Base-by-base conservation (phyloP, 257 asterid genomes). In the Primulina huaijiensis region DNA sequence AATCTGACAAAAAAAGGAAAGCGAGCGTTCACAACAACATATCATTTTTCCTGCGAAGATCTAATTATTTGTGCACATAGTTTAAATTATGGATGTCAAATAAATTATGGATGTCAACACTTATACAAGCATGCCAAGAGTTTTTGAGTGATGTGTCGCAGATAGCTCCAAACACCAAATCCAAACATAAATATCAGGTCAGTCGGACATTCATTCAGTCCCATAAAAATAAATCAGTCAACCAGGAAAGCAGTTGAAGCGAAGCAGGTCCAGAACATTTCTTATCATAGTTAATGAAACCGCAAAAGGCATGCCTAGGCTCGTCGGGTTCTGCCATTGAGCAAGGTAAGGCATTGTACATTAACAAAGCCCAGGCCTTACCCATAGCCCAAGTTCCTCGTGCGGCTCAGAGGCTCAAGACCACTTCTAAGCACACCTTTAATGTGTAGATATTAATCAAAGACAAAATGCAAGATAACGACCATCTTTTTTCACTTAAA, bases 41-140 rank as follows among this genome's bases (percentile, higher is more conserved):
- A 37, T 56, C 10, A 38, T 10, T 38, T 38, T 2, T 38, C 50
- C 16, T 38, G 3, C 16, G 16, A 10, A 38, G 11, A 38, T 10
- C n/a, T 55, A 6, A 37, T 21, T 21, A 27, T 23, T 60, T 14
- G 50, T 38, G 50, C 50, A 10, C 50, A 38, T 38, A 37, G 7
- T 43, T 58, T 57, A 62, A 40, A 20, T 34, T 11, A 4, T 17
- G 66, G 37, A 31, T 57, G n/a, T 38, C 17, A 5, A 19, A n/a
- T 57, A 62, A 40, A 20, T 34, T 11, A 4, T 17, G 66, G 37
- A 31, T 57, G n/a, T 38, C 17, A 5, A 19, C 67, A 64, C n/a
- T 62, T 58, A 69, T 8, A 12, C 52, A 62, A 70, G 50, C 68
- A 21, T 37, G 72, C 60, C n/a, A 56, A 56, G 57, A 64, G 20